phyloP scores from a whole-genome alignment of 1,139 yeast genomes.

The Magnusiomyces sp. region DNA sequence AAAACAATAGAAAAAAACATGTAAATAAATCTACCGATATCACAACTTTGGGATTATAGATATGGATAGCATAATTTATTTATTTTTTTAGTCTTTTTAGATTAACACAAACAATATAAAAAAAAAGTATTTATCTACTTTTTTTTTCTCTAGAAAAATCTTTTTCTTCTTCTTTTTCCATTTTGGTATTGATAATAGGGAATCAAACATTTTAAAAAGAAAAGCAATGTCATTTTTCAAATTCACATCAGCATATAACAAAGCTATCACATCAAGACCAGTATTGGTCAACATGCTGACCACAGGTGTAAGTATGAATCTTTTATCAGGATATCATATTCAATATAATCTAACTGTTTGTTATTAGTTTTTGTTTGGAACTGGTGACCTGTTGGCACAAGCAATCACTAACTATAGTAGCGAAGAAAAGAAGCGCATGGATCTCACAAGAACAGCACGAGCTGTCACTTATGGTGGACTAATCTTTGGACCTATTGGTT shows the following conservation, averaged over 20 bases:
- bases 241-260: not conserved
- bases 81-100: too few relatives aligned
- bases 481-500: constrained; percentile 72
- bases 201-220: too few relatives aligned
- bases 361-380: not conserved
- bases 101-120: too few relatives aligned
- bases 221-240: not conserved
- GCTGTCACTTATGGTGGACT: constrained; percentile 66
- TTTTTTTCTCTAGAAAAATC: too few relatives aligned
- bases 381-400: constrained; percentile 2
- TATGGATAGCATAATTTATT: too few relatives aligned
- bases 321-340: not conserved
- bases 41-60: too few relatives aligned
- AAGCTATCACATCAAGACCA: not conserved
- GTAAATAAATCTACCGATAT: too few relatives aligned
- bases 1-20: too few relatives aligned
- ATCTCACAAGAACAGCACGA: constrained; percentile 44
- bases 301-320: not conserved
- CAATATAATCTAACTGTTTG: not conserved
- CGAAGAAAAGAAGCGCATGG: constrained; percentile 5
- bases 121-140: too few relatives aligned
- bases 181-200: too few relatives aligned
- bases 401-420: not conserved
- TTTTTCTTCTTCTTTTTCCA: too few relatives aligned
- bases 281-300: not conserved